Base-by-base conservation (phyloP, 106 monocot genomes). In the Allium fistulosum region DNA sequence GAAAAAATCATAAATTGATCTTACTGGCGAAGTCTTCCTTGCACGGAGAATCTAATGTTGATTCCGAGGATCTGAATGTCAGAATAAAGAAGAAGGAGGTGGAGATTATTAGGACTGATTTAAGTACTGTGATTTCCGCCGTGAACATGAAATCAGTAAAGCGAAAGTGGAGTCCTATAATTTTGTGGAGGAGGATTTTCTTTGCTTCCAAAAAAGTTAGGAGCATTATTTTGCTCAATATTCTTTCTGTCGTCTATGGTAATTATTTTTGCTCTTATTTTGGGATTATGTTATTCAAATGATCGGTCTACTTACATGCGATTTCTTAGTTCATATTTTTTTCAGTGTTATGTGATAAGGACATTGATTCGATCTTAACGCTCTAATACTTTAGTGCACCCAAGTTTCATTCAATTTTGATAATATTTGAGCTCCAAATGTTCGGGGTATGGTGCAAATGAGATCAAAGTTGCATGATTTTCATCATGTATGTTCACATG, bases 241-340 rank as follows among this genome's bases (percentile, higher is more conserved):
- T 88, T 58, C 76, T 93, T 74, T 79, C 83, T 8, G 77, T 86
- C 46, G 77, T 93, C 66, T 93, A 86, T 59, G 93, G 93, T 93
- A 72, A 58, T 22, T 9, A 37, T 12, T n/a, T 48, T 3, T 61
- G 26, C 16, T 2, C 13, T 26, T 56, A 22, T 57, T 37, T 37
- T 2, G 37, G 37, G 37, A 37, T 5, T 37, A 5, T 37, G 37
- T 37, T 37, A 37, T 37, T 22, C 37, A 37, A 37, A 37, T 37
- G 5, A 37, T 1, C 5, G 0, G 37, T 37, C 37, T 37, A 37
- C 37, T 37, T 37, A 37, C 5, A 37, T 37, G 37, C 37, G 37
- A 37, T 37, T 37, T 37, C 2, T 37, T 2, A 37, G 1, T 37
- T 37, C 37, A 37, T 37, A 37, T 37, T 37, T 37, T 37, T 22